Base-by-base conservation (phyloP, 106 monocot species). In the Hemerocallis citrina region DNA sequence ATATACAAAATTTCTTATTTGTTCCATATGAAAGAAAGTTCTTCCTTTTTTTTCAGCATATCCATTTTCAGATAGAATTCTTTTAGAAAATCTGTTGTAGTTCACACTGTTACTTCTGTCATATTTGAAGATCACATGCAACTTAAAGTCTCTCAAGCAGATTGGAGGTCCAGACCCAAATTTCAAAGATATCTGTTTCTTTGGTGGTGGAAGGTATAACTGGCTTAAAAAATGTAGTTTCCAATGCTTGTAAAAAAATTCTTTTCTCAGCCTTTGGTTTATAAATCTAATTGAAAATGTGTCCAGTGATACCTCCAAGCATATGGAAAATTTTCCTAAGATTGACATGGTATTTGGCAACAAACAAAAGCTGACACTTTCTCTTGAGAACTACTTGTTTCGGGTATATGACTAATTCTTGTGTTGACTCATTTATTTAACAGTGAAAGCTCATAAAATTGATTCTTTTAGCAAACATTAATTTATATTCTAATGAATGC, bases 381-480 rank as follows among this genome's bases (percentile, higher is more conserved):
- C 90, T 52, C 95, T 87, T 50, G 95, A 96, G 81, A 96, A 96
- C 36, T 96, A 96, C 72, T 72, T 96, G 57, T 96, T 90, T 63
- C 77, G 77, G 90, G 94, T 95, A 83, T 66, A 49, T 52, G 27
- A 5, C 57, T 17, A 41, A 2, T 31, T 43, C 30, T 36, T 46
- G 20, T 46, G 16, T 35, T 67, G 30, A n/a, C 24, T 39, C 17
- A n/a, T 10, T 62, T 45, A 31, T 32, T 41, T n/a, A 41, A 10
- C 41, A n/a, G n/a, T 41, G 41, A 41, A 15, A 41, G 8, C 41
- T 41, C 13, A 41, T 13, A 15, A 15, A 15, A 41, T 13, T 41
- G 41, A 15, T 41, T 41, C 28, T 9, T 3, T 52, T 6, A 52
- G 52, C 52, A 24, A 21, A 10, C 1, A 32, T 17, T 13, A 39